Conservation (phyloP, 1,284 basidiomycete species). For the Malassezia equina region DNA sequence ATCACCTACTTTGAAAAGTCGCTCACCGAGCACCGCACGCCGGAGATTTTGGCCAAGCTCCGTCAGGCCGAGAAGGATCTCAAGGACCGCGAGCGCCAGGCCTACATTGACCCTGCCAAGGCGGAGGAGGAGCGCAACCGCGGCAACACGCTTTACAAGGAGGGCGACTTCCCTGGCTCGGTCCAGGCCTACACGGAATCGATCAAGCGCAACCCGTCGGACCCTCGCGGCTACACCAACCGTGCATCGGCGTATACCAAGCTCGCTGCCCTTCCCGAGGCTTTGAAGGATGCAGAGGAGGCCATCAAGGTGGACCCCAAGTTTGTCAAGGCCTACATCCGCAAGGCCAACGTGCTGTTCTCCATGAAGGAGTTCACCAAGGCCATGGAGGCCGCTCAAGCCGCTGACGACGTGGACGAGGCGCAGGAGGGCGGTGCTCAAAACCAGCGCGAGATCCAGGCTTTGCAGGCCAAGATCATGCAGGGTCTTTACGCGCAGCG, state of each 20-base stretch:
- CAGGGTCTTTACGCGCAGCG: conserved; percentile 70
- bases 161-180: conserved; percentile 58
- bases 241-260: conserved; percentile 94
- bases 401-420: conserved; percentile 29
- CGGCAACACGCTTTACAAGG: conserved; percentile 84
- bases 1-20: conserved; percentile 53
- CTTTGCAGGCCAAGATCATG: conserved; percentile 50
- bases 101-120: conserved; percentile 81
- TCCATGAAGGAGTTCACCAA: conserved; percentile 85
- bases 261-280: conserved; percentile 83
- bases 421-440: conserved; percentile 24
- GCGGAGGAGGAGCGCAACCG: conserved; percentile 77
- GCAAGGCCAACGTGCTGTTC: conserved; percentile 76
- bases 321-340: conserved; percentile 74
- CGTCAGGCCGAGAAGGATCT: conserved; percentile 63
- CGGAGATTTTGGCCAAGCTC: conserved; percentile 82
- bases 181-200: conserved; percentile 89
- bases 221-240: conserved; percentile 91
- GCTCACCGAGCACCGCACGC: conserved; percentile 90
- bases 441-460: conserved; percentile 35
- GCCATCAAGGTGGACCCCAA: conserved; percentile 83
- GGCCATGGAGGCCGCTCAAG: conserved; percentile 49
- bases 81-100: conserved; percentile 64
- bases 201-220: conserved; percentile 84
- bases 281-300: conserved; percentile 85